Conservation (phyloP, 768 basidiomycete species). For the Boletus rubroflammeus region DNA sequence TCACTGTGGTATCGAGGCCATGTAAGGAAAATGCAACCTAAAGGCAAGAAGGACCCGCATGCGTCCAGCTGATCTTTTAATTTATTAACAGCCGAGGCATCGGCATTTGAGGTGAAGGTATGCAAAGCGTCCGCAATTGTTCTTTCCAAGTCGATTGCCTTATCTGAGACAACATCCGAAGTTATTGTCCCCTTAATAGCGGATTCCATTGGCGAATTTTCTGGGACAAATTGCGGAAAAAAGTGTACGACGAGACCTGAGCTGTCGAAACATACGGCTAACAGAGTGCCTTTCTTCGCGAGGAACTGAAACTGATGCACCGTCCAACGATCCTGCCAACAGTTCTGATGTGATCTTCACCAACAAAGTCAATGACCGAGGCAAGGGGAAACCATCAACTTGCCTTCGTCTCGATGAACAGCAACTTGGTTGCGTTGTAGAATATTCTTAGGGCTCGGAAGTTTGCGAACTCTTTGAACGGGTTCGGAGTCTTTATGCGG, state of each 20-base stretch:
- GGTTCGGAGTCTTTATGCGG: not conserved
- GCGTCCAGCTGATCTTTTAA: not conserved
- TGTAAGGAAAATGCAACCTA: not conserved
- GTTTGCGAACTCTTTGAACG: not conserved
- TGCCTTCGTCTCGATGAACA: not conserved
- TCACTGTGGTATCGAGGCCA: not conserved
- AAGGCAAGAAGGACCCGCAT: too few relatives aligned
- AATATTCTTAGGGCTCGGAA: not conserved
- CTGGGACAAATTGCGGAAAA: not conserved
- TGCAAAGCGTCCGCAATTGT: too few relatives aligned
- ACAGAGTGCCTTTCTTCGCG: not conserved
- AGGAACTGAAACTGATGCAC: not conserved
- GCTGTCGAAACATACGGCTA: not conserved
- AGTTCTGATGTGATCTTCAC: not conserved
- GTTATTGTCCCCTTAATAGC: not conserved
- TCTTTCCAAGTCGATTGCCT: not conserved
- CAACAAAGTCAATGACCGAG: not conserved
- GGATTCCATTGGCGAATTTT: not conserved
- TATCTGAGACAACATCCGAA: not conserved
- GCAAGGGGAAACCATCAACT: not conserved
- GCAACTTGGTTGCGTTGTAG: not conserved
- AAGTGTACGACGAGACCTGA: not conserved
- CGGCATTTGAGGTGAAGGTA: not conserved
- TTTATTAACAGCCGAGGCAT: not conserved
- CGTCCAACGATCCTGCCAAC: not conserved